These are phyloP conservation scores for Gryganskiella cystojenkinii DNA, from an alignment of 192 early-diverging fungal genomes.

Conservation along the genomic window DNA sequence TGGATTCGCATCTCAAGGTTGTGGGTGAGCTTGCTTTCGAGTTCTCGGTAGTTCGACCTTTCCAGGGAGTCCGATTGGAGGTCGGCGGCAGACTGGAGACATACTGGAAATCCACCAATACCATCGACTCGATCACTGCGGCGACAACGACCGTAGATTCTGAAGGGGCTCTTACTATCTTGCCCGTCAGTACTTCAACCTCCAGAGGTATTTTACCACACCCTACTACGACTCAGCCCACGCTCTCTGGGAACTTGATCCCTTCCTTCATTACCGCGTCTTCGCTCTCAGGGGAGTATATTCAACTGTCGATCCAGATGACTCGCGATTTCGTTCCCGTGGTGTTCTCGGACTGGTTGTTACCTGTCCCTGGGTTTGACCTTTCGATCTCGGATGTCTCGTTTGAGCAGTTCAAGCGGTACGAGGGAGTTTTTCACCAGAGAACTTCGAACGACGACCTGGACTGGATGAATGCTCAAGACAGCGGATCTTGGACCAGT, in stretches of 20 bases:
- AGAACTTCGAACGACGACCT: constrained; percentile 21
- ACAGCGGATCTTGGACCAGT: constrained; percentile 12
- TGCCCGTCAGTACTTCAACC: constrained; percentile 39
- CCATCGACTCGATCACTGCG: constrained; percentile 53
- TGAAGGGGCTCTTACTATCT: neutral
- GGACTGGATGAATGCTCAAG: neutral
- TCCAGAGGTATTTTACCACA: constrained; percentile 27
- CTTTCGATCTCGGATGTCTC: constrained; percentile 65
- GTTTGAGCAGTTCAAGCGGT: constrained; percentile 57
- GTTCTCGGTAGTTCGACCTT: constrained; percentile 85
- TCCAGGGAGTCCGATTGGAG: constrained; percentile 86
- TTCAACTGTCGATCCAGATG: constrained; percentile 90
- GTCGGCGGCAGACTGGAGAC: constrained; percentile 97
- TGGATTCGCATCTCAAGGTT: constrained; percentile 90
- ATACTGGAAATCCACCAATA: constrained; percentile 98
- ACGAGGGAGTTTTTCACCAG: constrained; percentile 24
- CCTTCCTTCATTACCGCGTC: constrained; percentile 86
- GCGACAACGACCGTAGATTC: constrained; percentile 18
- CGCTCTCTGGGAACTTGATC: constrained; percentile 42
- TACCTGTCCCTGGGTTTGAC: constrained; percentile 66
- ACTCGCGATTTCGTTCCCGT: constrained; percentile 90
- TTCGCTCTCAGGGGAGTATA: constrained; percentile 90
- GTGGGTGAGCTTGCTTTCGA: constrained; percentile 92
- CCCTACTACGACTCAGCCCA: constrained; percentile 17
- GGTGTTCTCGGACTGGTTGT: constrained; percentile 80